Conservation (phyloP, 2,329 filamentous ascomycete genomes). For the Aspergillus japonicus region DNA sequence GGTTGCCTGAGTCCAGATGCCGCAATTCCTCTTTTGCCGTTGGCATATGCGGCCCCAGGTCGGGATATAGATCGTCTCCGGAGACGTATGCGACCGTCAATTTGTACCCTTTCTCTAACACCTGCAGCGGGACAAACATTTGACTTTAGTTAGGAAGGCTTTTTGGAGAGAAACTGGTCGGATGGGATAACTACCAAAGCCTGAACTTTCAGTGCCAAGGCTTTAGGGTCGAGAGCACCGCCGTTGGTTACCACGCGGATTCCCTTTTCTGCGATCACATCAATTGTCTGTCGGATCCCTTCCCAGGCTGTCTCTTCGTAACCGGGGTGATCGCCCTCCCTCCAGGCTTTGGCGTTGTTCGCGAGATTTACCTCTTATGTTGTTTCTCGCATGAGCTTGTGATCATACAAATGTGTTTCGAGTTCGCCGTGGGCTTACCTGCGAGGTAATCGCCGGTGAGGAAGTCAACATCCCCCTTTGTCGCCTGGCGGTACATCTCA, state of each 20-base stretch:
- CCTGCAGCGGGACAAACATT: constrained; percentile 19
- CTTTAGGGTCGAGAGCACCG: constrained; percentile 55
- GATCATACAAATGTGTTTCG: too few species aligned
- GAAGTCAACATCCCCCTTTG: constrained; percentile 46
- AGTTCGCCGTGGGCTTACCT: constrained; percentile 26
- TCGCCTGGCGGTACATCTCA: constrained; percentile 40
- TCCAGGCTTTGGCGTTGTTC: constrained; percentile 45
- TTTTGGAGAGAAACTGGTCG: too few species aligned
- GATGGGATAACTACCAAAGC: constrained; percentile 30
- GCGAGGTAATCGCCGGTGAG: constrained; percentile 57
- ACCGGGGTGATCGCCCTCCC: constrained; percentile 42
- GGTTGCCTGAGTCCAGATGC: constrained; percentile 46
- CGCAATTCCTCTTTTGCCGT: constrained; percentile 32
- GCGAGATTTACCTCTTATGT: constrained; percentile 46
- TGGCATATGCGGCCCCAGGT: constrained; percentile 35
- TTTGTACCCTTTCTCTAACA: constrained; percentile 33
- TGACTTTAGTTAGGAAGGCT: background rate
- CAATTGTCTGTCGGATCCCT: constrained; percentile 47
- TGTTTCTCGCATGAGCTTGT: too few species aligned
- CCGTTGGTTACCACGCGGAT: constrained; percentile 60
- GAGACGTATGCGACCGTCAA: constrained; percentile 47
- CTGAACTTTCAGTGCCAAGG: constrained; percentile 49
- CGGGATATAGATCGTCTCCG: constrained; percentile 46
- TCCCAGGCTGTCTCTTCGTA: constrained; percentile 52
- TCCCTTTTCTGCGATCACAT: constrained; percentile 47